Evolutionary conservation across 2,329 filamentous ascomycete species (phyloP).

Genomic region (Phialophora expanda): DNA sequence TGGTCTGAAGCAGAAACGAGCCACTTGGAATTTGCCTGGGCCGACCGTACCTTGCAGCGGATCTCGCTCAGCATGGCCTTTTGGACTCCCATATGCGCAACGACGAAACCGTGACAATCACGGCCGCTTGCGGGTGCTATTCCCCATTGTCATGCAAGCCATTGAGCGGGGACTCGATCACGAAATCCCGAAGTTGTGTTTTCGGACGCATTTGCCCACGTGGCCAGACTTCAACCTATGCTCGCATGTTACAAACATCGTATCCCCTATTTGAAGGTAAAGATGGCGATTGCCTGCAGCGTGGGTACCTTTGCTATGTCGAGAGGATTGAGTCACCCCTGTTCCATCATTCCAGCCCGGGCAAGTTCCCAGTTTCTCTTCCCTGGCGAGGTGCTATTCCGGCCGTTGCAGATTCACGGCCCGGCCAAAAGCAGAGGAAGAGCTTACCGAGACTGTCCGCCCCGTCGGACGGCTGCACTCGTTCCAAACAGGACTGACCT

Average conservation of each 20-base stretch:
- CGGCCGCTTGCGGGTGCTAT: background rate
- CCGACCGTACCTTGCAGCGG: background rate
- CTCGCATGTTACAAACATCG: background rate
- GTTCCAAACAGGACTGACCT: background rate
- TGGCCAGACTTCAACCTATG: background rate
- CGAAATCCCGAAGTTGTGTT: background rate
- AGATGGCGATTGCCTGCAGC: background rate
- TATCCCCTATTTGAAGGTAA: background rate
- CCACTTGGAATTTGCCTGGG: background rate
- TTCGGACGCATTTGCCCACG: background rate
- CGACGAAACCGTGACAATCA: background rate
- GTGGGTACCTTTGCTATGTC: background rate
- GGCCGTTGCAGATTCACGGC: no score
- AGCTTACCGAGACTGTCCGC: background rate
- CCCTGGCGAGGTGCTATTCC: background rate
- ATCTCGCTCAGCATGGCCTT: background rate
- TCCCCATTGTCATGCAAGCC: background rate
- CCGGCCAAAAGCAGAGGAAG: background rate
- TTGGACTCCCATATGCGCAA: background rate
- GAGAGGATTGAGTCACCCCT: background rate
- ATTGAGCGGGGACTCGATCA: background rate
- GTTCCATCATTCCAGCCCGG: background rate
- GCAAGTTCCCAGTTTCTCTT: background rate
- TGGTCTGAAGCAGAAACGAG: background rate
- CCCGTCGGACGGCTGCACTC: background rate